Conservation (phyloP, 1,284 basidiomycete species). For the Puccinia horiana region DNA sequence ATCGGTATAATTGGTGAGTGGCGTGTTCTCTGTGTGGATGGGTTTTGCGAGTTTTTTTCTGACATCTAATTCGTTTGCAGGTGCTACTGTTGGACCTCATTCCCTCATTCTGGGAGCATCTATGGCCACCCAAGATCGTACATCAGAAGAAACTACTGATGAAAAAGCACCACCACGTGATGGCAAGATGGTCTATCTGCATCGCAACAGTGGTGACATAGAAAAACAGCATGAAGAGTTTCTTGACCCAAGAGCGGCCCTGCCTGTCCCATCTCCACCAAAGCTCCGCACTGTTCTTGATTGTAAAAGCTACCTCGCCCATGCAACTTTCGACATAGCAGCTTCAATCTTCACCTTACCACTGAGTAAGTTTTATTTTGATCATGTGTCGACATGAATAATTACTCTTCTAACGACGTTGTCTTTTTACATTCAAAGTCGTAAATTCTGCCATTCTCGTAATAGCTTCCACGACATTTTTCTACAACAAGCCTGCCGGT, state of each 20-base stretch:
- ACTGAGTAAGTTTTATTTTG: constrained; percentile 13
- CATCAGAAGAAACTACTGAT: not conserved
- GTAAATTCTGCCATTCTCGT: constrained; percentile 43
- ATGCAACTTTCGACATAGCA: constrained; percentile 47
- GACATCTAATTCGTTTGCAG: not conserved
- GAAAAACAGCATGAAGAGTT: constrained; percentile 17
- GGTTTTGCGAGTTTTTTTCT: not conserved
- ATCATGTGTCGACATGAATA: not conserved
- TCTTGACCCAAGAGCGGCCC: not conserved
- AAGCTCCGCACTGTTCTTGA: not conserved
- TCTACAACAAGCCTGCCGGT: constrained; percentile 11
- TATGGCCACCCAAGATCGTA: constrained; percentile 39
- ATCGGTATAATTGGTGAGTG: constrained; percentile 42
- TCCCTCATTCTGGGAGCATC: constrained; percentile 34
- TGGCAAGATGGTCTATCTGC: not conserved
- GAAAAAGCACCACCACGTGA: not conserved
- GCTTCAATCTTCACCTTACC: constrained; percentile 48
- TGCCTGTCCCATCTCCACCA: not conserved
- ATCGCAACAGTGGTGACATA: not conserved
- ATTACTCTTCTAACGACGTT: not conserved
- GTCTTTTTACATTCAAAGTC: not conserved
- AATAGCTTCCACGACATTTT: constrained; percentile 30
- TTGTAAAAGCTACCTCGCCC: constrained; percentile 40
- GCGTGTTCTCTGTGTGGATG: not conserved
- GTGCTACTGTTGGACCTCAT: constrained; percentile 45